Evolutionary conservation across 177 flowering plant genomes (phyloP), one percentile per base, ranked within the genome.

Genomic region (Tripterygium wilfordii): DNA sequence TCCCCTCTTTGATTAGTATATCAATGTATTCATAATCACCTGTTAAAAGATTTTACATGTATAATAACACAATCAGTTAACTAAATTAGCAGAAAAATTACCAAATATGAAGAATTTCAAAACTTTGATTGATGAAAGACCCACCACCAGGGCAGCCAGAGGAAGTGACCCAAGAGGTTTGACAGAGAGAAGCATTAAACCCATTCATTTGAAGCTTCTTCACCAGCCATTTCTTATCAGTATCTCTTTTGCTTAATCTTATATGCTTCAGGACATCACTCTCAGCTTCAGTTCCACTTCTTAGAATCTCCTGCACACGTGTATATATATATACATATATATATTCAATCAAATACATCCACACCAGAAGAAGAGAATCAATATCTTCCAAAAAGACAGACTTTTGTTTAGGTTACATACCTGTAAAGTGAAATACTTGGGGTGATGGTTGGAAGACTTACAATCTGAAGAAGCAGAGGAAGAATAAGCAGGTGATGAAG

Each of bases 21-120:
- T 67, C 72, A 19, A 71, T 52, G 22, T 58, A 71, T 53, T 71
- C 72, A 50, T 67, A 61, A 8, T 55, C 45, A 14, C 61, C 72
- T 61, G 59, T 10, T 36, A 22, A 53, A 1, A 4, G 26, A 39
- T 39, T 37, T 42, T 18, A 20, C 17, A 14, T 15, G n/a, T 14
- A 21, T 7, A 40, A 53, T 25, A 10, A 39, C 1, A 27, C n/a
- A 30, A 36, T 28, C 30, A 28, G 10, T 4, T 28, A 28, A 28
- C 5, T 4, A 28, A 28, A 10, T 10, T 10, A 31, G 23, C 17
- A n/a, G 1, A 22, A 23, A 27, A 41, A 19, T 1, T 8, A 14
- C 0, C 29, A 10, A 30, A 16, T 54, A 17, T 10, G 33, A 26
- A 24, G n/a, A 23, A 3, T 2, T 17, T 32, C 13, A 32, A 32